A percentile compares a stretch with the other conserved stretches of the same genome.
phyloP scores from a whole-genome alignment of 202 grass and related monocot species.

The Panicum hallii region DNA sequence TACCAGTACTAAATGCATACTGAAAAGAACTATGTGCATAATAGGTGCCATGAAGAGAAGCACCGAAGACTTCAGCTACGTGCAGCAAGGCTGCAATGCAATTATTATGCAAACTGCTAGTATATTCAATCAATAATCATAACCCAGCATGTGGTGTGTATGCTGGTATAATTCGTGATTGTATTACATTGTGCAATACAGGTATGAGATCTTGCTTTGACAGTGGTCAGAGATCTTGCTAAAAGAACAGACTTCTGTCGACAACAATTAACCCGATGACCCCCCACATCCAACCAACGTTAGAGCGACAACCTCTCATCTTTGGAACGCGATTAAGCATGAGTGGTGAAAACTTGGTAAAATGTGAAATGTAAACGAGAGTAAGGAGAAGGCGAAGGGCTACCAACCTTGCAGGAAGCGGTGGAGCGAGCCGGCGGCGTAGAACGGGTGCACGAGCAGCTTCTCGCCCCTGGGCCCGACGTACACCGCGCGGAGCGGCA shows the following conservation, averaged over 20 bases:
- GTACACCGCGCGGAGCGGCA: slow-evolving; percentile 85
- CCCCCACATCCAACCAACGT: not conserved
- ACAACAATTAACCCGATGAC: slow-evolving; percentile 5
- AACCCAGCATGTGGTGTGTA: not conserved
- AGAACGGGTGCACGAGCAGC: slow-evolving; percentile 92
- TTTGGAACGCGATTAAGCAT: not conserved
- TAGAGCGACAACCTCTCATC: not conserved
- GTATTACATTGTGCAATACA: not conserved
- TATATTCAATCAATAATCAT: not conserved
- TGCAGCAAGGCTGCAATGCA: not conserved
- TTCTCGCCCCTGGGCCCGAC: slow-evolving; percentile 90
- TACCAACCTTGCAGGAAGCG: slow-evolving; percentile 79
- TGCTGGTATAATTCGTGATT: not conserved
- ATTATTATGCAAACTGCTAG: too few species aligned
- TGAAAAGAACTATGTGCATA: not conserved
- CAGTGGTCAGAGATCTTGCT: not conserved
- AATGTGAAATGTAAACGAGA: not conserved
- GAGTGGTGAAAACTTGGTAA: not conserved
- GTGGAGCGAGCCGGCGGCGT: slow-evolving; percentile 76
- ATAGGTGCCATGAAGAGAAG: not conserved
- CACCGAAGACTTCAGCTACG: slow-evolving; percentile 9
- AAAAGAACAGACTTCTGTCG: slow-evolving; percentile 13
- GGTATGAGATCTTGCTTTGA: slow-evolving; percentile 14
- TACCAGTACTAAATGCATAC: not conserved
- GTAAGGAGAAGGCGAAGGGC: not conserved